phyloP scores from a whole-genome alignment of 2,329 filamentous ascomycete species.

The Dryadomyces quercivorus region DNA sequence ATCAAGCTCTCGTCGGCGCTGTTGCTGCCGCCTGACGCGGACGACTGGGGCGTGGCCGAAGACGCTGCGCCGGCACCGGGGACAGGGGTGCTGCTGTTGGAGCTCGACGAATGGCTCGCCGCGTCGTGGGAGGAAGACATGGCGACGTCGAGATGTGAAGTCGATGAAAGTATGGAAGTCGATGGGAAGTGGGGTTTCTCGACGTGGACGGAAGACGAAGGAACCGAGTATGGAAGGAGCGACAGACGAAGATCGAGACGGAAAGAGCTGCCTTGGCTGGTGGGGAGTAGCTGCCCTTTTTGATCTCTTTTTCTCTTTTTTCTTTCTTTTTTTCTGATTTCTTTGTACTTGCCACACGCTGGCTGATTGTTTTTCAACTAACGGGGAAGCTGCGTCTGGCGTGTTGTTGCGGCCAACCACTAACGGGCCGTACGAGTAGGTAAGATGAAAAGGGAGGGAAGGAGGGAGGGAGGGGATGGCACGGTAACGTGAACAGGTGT shows the following conservation, averaged over 20 bases:
- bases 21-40: constrained; percentile 5
- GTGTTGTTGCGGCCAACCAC: too few species aligned
- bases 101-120: constrained; percentile 22
- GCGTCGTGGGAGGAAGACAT: constrained; percentile 9
- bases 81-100: constrained; percentile 40
- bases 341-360: neutral
- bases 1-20: constrained; percentile 38
- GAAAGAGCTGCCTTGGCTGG: too few species aligned
- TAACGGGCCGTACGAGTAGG: too few species aligned
- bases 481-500: neutral
- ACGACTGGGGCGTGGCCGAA: constrained; percentile 20
- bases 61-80: constrained; percentile 32
- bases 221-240: neutral
- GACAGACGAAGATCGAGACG: too few species aligned
- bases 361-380: neutral
- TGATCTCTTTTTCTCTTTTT: neutral
- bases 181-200: neutral
- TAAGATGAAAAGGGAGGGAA: neutral
- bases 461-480: neutral
- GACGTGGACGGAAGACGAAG: too few species aligned
- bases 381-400: too few species aligned
- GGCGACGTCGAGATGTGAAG: neutral
- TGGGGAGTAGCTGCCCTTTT: neutral
- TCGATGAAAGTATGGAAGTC: neutral
- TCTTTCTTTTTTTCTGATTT: neutral